phyloP scores from a whole-genome alignment of 768 basidiomycete genomes.

The Podaxis pistillaris region DNA sequence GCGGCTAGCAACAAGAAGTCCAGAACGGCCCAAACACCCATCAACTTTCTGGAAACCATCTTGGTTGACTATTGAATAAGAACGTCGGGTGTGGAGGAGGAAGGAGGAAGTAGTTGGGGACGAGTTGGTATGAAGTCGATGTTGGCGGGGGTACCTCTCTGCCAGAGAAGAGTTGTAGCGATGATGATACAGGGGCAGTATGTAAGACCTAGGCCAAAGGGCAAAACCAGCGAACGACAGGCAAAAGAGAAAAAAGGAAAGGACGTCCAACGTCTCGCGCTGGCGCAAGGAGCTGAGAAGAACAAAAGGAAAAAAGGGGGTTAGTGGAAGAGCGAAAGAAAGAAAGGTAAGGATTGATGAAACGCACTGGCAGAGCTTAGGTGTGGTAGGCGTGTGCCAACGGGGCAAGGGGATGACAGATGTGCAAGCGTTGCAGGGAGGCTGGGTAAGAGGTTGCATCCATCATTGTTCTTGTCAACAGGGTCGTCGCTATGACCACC shows the following conservation, averaged over 20 bases:
- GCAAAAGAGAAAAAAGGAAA: conserved; percentile 37
- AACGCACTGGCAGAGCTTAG: conserved; percentile 9
- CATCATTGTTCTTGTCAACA: conserved; percentile 13
- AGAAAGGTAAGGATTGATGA: conserved; percentile 5
- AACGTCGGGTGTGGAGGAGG: conserved; percentile 12
- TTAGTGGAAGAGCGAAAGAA: conserved; percentile 13
- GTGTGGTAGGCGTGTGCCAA: not conserved
- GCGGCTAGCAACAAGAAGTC: conserved; percentile 70
- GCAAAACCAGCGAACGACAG: conserved; percentile 16
- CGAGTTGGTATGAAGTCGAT: conserved; percentile 13
- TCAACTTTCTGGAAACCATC: conserved; percentile 74
- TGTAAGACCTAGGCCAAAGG: conserved; percentile 4
- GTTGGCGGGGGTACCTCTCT: conserved; percentile 34
- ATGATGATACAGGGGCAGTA: conserved; percentile 28
- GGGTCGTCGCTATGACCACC: conserved; percentile 6
- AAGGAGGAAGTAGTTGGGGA: conserved; percentile 10
- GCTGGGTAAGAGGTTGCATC: not conserved
- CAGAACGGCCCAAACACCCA: conserved; percentile 71
- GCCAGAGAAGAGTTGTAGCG: conserved; percentile 42
- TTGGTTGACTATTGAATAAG: conserved; percentile 21
- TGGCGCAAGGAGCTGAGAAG: conserved; percentile 34
- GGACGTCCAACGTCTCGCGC: conserved; percentile 76
- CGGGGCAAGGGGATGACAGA: not conserved
- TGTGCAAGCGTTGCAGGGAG: not conserved
- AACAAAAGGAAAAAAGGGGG: conserved; percentile 25